A percentile compares a stretch with the other conserved stretches of the same genome.
Evolutionary conservation across 1,284 basidiomycete species (phyloP).

Genomic region (Sanghuangporus baumii): DNA sequence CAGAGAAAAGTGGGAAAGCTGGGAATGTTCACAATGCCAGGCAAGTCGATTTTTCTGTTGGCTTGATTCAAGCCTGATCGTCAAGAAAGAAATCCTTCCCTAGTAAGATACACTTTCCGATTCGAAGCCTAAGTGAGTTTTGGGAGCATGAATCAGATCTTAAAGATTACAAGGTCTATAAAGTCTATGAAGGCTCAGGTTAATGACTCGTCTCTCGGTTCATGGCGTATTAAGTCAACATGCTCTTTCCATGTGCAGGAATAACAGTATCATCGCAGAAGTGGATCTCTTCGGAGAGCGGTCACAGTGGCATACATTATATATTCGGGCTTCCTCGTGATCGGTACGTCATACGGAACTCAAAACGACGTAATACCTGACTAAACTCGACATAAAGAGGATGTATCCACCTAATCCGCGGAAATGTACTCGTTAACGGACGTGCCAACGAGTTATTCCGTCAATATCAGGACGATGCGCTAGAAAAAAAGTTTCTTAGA

Average conservation of each 20-base stretch:
- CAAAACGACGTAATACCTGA: neutral
- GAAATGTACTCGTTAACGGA: slow-evolving; percentile 32
- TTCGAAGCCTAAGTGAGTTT: slow-evolving; percentile 5
- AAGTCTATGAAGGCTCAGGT: slow-evolving; percentile 24
- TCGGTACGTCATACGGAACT: slow-evolving; percentile 31
- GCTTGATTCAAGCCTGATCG: neutral
- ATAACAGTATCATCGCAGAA: neutral
- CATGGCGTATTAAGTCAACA: neutral
- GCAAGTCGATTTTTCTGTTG: slow-evolving; percentile 28
- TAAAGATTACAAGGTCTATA: slow-evolving; percentile 20
- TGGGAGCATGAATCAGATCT: slow-evolving; percentile 5
- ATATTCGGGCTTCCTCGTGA: slow-evolving; percentile 39
- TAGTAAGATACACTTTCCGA: neutral
- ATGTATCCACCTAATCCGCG: slow-evolving; percentile 53
- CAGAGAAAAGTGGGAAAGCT: slow-evolving; percentile 67
- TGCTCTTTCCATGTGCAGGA: neutral
- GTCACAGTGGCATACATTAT: neutral
- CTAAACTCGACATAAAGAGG: slow-evolving; percentile 37
- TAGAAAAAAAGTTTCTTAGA: slow-evolving; percentile 48
- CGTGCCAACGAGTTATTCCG: slow-evolving; percentile 51
- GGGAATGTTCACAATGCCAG: slow-evolving; percentile 56
- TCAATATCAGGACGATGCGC: slow-evolving; percentile 63
- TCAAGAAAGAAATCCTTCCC: neutral
- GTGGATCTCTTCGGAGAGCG: neutral
- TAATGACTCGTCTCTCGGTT: neutral